These are phyloP conservation scores for Ascochyta pisi DNA, from an alignment of 2,329 filamentous ascomycete species.

Conservation along the genomic window DNA sequence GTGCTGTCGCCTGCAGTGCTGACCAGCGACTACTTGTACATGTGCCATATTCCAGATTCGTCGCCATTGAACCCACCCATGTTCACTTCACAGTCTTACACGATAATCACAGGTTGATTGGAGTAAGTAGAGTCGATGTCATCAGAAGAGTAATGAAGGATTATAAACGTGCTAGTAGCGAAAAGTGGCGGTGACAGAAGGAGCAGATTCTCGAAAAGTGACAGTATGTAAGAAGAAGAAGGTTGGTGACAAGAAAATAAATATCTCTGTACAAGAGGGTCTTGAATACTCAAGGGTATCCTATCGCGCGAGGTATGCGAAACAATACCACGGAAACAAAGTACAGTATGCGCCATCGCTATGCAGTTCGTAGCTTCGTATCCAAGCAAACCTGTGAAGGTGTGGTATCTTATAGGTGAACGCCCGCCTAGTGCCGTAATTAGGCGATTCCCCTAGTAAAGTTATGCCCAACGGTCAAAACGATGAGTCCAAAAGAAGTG, in stretches of 20 bases:
- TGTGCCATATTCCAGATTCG: neutral
- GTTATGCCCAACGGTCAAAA: neutral
- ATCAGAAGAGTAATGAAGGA: slow-evolving; percentile 1
- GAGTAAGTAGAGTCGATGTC: neutral
- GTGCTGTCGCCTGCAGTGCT: neutral
- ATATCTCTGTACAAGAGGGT: neutral
- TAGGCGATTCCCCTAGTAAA: neutral
- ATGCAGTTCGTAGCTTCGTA: slow-evolving; percentile 17
- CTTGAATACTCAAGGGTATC: slow-evolving; percentile 5
- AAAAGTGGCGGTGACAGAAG: neutral
- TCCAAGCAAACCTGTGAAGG: slow-evolving; percentile 1
- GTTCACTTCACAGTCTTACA: neutral
- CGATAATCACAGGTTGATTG: neutral
- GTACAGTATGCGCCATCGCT: slow-evolving; percentile 16
- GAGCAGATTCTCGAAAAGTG: neutral
- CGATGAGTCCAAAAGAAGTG: neutral
- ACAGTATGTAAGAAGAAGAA: neutral
- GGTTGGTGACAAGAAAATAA: neutral
- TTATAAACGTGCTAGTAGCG: neutral
- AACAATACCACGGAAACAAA: neutral
- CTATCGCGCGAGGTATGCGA: neutral
- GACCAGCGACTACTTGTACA: neutral
- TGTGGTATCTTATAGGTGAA: slow-evolving; percentile 6
- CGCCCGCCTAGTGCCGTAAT: neutral
- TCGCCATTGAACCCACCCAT: neutral